These are phyloP conservation scores for Emericellopsis atlantica DNA, from an alignment of 2,329 filamentous ascomycete genomes.

Conservation along the genomic window DNA sequence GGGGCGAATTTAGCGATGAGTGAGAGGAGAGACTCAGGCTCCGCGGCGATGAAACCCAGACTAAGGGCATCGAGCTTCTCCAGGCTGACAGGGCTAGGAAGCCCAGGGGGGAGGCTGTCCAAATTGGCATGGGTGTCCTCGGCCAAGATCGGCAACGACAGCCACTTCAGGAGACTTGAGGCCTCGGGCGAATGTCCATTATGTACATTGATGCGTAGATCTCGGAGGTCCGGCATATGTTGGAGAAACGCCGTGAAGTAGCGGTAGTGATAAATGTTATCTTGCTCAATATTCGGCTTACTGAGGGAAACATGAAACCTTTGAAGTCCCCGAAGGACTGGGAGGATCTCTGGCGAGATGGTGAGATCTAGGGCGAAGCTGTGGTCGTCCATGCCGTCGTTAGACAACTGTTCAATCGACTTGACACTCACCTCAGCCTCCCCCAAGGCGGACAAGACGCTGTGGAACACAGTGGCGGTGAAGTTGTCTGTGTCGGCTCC, in stretches of 20 bases:
- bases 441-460: conserved; percentile 28
- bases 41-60: conserved; percentile 24
- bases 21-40: conserved; percentile 17
- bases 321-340: conserved; percentile 30
- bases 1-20: conserved; percentile 27
- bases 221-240: conserved; percentile 26
- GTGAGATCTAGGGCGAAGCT: conserved; percentile 33
- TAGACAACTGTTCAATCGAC: conserved; percentile 34
- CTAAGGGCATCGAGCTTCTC: conserved; percentile 26
- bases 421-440: conserved; percentile 21
- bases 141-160: conserved; percentile 10
- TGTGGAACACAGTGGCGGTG: conserved; percentile 16
- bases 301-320: conserved; percentile 21
- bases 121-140: conserved; percentile 1
- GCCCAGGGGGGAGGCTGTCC: conserved; percentile 5
- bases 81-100: conserved; percentile 11
- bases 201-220: conserved; percentile 36
- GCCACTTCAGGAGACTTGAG: conserved; percentile 22
- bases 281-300: neutral
- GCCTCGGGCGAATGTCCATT: too few relatives aligned
- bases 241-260: conserved; percentile 21
- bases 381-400: conserved; percentile 15
- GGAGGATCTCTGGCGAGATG: conserved; percentile 19
- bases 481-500: neutral
- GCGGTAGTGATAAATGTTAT: neutral